These are phyloP conservation scores for Ophiostoma tasmaniense DNA, from an alignment of 2,329 filamentous ascomycete species.

Conservation along the genomic window DNA sequence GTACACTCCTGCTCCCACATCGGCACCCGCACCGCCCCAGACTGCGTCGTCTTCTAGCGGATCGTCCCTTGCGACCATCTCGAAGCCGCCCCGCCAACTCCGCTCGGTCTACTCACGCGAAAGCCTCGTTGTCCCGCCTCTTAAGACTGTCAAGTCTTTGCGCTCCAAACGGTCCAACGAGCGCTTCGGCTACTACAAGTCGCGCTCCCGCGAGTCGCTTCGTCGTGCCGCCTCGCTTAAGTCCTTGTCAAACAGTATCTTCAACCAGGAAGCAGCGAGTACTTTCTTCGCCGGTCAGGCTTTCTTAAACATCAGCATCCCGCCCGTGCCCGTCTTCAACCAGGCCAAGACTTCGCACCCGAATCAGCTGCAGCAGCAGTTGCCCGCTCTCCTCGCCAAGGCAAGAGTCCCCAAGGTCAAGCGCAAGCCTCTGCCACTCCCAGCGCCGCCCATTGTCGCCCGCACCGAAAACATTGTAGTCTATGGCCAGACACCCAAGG, in stretches of 20 bases:
- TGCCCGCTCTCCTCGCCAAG: neutral
- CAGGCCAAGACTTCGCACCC: constrained; percentile 13
- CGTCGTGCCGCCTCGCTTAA: constrained; percentile 38
- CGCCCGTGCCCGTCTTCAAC: constrained; percentile 26
- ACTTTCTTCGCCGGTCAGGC: constrained; percentile 33
- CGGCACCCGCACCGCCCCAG: neutral
- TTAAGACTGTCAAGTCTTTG: constrained; percentile 39
- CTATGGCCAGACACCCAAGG: constrained; percentile 9
- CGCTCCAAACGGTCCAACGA: constrained; percentile 40
- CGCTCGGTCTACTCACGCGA: constrained; percentile 48
- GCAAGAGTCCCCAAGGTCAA: constrained; percentile 11
- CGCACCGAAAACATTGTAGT: constrained; percentile 15
- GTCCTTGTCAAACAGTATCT: constrained; percentile 44
- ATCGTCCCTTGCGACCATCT: constrained; percentile 29
- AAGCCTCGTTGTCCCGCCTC: constrained; percentile 49
- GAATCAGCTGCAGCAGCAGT: constrained; percentile 1
- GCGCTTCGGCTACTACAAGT: constrained; percentile 40
- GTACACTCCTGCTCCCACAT: neutral
- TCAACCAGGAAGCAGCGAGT: constrained; percentile 38
- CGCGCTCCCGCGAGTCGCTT: constrained; percentile 45
- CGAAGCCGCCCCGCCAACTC: constrained; percentile 27
- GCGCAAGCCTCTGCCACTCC: constrained; percentile 19
- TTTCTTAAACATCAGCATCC: constrained; percentile 31
- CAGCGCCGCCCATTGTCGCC: constrained; percentile 8
- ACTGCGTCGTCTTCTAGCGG: constrained; percentile 12